Evolutionary conservation across 31 red algal genomes (phyloP).

Genomic region (Asparagopsis taxiformis): DNA sequence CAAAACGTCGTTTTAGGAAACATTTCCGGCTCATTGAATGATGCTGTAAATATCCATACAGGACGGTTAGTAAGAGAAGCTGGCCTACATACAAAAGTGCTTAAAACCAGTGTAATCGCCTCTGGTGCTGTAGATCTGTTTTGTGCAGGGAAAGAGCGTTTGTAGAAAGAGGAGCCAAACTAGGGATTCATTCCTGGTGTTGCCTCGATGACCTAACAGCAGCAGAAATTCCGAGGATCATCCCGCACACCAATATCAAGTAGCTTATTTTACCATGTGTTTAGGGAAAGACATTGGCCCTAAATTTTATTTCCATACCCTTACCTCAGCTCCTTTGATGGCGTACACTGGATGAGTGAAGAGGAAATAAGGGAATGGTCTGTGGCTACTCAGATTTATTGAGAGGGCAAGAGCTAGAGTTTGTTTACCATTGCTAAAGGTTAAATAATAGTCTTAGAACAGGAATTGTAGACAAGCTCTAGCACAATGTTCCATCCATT

Average conservation of each 20-base stretch:
- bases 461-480: too few species aligned
- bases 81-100: neutral
- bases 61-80: neutral
- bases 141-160: conserved; percentile 3
- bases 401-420: too few species aligned
- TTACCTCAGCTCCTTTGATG: too few species aligned
- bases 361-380: too few species aligned
- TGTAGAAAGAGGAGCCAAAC: neutral
- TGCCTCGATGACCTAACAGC: neutral
- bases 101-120: neutral
- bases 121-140: conserved; percentile 12
- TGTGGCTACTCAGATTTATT: too few species aligned
- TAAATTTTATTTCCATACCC: too few species aligned
- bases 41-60: conserved; percentile 15
- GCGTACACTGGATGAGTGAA: too few species aligned
- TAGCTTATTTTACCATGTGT: conserved; percentile 18
- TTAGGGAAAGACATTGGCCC: too few species aligned
- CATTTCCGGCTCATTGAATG: conserved; percentile 3
- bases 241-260: conserved; percentile 3
- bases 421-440: too few species aligned
- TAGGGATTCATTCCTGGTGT: conserved; percentile 7
- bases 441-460: too few species aligned
- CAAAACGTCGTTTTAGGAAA: neutral
- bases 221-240: neutral
- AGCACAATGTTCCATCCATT: too few species aligned